Conservation (phyloP, 495 filamentous ascomycete species). For the Penicillium lividum region DNA sequence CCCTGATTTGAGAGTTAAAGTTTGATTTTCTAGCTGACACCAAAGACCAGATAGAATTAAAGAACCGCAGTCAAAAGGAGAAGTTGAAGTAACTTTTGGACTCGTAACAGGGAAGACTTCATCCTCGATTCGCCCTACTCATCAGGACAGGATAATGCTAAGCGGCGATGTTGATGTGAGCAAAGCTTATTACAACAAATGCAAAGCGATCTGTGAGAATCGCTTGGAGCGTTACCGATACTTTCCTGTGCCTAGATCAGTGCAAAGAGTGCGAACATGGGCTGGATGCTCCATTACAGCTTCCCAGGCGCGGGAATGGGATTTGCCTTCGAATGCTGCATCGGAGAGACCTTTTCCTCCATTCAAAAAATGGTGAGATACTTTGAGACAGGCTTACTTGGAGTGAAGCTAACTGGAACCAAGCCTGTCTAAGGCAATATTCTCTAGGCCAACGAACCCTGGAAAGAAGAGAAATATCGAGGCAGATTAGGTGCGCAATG, state of each 20-base stretch:
- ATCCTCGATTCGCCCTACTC: not conserved
- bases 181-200: not conserved
- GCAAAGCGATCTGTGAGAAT: constrained; percentile 2
- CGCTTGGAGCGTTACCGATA: constrained; percentile 1
- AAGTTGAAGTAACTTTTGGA: not conserved
- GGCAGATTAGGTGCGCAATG: not conserved
- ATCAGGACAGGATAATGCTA: not conserved
- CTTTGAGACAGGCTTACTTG: no score
- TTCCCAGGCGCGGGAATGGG: not conserved
- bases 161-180: not conserved
- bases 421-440: no score
- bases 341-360: constrained; percentile 2
- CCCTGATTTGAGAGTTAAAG: no score
- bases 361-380: not conserved
- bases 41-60: not conserved
- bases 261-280: constrained; percentile 18
- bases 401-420: not conserved
- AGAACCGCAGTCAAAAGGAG: not conserved
- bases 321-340: not conserved
- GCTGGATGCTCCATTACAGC: constrained; percentile 6
- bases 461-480: not conserved
- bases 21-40: not conserved
- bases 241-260: constrained; percentile 10
- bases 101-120: not conserved
- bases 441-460: no score